Evolutionary conservation across 2,329 filamentous ascomycete species (phyloP).

Genomic region (Ophioceras dolichostomum): DNA sequence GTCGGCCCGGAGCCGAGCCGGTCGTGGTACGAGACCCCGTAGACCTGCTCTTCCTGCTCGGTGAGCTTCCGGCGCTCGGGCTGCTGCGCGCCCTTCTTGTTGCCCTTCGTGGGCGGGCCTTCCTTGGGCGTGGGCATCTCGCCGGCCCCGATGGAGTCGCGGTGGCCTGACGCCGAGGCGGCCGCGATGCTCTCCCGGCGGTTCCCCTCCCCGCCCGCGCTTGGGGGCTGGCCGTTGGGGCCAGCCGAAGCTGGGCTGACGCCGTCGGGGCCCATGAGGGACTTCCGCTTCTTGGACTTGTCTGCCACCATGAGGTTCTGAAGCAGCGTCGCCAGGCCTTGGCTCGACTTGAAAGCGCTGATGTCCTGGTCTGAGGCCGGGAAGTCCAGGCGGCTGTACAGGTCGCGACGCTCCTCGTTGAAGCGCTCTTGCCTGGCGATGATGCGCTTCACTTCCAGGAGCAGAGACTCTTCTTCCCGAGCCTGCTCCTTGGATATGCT

Average conservation of each 20-base stretch:
- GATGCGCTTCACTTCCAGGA: constrained; percentile 87
- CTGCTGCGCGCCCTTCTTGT: constrained; percentile 35
- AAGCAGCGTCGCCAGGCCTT: constrained; percentile 67
- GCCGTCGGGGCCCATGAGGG: constrained; percentile 49
- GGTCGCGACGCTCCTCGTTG: constrained; percentile 76
- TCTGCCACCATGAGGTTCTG: constrained; percentile 74
- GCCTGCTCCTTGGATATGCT: constrained; percentile 76
- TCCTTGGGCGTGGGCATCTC: constrained; percentile 23
- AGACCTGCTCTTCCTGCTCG: constrained; percentile 63
- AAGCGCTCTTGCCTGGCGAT: constrained; percentile 75
- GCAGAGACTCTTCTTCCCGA: constrained; percentile 78
- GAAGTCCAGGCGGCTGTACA: constrained; percentile 78
- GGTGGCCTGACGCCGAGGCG: constrained; percentile 21
- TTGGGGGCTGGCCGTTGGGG: constrained; percentile 20
- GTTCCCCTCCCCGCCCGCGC: constrained; percentile 18
- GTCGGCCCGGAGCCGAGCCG: constrained; percentile 75
- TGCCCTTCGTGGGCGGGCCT: constrained; percentile 17
- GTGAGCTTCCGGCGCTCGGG: constrained; percentile 58
- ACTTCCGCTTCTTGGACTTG: constrained; percentile 80
- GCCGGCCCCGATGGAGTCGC: constrained; percentile 30
- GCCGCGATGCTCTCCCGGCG: constrained; percentile 27
- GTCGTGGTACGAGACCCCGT: constrained; percentile 77
- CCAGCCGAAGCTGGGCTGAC: constrained; percentile 26
- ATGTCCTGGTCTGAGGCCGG: constrained; percentile 52
- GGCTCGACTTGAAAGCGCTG: constrained; percentile 66